Evolutionary conservation across 2,329 filamentous ascomycete species (phyloP), one percentile per base, ranked within the genome.

Genomic region (Cladophialophora carrionii): DNA sequence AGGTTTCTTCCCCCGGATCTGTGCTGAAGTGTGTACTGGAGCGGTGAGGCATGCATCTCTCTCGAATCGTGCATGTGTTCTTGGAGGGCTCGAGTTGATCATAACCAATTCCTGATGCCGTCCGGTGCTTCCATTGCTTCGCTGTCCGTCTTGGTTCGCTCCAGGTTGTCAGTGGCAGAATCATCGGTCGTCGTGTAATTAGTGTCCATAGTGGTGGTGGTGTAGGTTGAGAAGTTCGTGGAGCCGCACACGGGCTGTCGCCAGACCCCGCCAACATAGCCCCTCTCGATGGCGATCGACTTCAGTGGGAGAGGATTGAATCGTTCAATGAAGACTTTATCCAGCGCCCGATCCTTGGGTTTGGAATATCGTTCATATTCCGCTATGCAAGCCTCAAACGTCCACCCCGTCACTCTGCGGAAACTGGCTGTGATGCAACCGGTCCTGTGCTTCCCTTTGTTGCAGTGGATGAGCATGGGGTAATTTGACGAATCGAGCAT

Each of bases 391-490:
- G 81, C 79, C 1, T 83, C 76, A 1, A 87, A 75, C 20, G 86
- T 80, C 87, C 90, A 91, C 14, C 89, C 87, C 14, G 87, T 84
- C 12, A 90, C 78, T 74, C 90, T 91, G 68, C 92, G 88, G 68
- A 96, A 84, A 63, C 90, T 88, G 20, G 87, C 93, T 56, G 93
- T 85, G n/a, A 95, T 89, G 74, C 92, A 96, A 24, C 93, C 93
- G 20, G 93, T 96, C 64, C 93, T 89, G 74, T 97, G 93, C 84
- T 88, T 95, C 74, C 93, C 93, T 71, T 96, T 93, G 75, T 96
- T 97, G 83, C 93, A 97, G 77, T 97, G 93, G 54, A 97, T 85
- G 46, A 96, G 82, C 10, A 97, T 78, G 0, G 93, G 93, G 70
- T 95, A 88, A 68, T 96, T 92, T 37, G 82, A 78, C 56, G 84